phyloP scores from a whole-genome alignment of 176 grass and related monocot genomes.

The Tillandsia leiboldiana region DNA sequence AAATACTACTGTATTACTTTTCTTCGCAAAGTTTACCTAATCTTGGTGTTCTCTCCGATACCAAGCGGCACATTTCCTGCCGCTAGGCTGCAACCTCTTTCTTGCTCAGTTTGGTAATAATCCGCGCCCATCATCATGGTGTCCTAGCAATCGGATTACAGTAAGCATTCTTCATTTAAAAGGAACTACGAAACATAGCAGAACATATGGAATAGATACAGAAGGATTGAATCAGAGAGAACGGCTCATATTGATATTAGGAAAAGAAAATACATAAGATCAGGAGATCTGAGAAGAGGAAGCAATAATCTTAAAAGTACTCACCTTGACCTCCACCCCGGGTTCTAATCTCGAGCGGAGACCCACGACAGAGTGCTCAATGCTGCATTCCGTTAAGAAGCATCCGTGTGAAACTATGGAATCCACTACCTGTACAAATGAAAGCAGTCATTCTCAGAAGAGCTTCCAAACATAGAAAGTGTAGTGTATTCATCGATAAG shows the following conservation, averaged over 20 bases:
- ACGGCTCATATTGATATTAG: too few species aligned
- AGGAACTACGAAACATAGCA: too few species aligned
- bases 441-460: neutral
- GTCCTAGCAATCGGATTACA: conserved; percentile 30
- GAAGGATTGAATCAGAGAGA: too few species aligned
- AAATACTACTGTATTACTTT: too few species aligned
- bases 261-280: neutral
- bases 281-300: too few species aligned
- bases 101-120: conserved; percentile 66
- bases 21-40: conserved; percentile 33
- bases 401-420: conserved; percentile 79
- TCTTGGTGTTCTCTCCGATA: conserved; percentile 54
- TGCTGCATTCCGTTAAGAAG: conserved; percentile 54
- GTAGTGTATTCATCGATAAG: neutral
- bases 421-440: conserved; percentile 41
- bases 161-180: neutral
- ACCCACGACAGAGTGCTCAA: conserved; percentile 67
- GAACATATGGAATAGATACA: too few species aligned
- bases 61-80: conserved; percentile 60
- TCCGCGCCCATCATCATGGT: conserved; percentile 90
- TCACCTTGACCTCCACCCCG: conserved; percentile 61
- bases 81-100: conserved; percentile 40
- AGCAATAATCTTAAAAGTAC: neutral
- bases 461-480: neutral
- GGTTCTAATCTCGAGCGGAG: conserved; percentile 59